These are phyloP conservation scores for Sabuloglossum arenarium DNA, from an alignment of 495 filamentous ascomycete species.

Conservation along the genomic window DNA sequence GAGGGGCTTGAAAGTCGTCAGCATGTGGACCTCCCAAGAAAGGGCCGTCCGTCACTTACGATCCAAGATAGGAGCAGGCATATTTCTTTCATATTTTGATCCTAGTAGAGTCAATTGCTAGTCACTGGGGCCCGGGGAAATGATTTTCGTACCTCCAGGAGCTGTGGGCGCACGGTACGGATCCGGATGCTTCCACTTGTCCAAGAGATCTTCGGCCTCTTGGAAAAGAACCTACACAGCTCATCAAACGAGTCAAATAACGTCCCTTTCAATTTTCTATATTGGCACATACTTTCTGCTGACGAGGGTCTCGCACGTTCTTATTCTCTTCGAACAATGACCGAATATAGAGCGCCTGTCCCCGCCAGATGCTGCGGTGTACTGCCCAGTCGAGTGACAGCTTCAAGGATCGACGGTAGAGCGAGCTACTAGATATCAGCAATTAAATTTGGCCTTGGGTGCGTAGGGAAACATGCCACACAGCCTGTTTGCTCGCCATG, in stretches of 20 bases:
- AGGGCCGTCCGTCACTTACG: conserved; percentile 33
- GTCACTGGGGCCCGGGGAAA: neutral
- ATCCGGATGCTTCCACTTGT: conserved; percentile 95
- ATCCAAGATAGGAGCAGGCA: conserved; percentile 56
- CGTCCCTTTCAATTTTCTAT: neutral
- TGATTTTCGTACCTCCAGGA: conserved; percentile 53
- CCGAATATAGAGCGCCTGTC: conserved; percentile 88
- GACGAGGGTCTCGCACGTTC: conserved; percentile 63
- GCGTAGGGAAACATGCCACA: conserved; percentile 7
- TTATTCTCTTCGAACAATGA: conserved; percentile 90
- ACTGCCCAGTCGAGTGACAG: conserved; percentile 87
- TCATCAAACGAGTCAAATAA: neutral
- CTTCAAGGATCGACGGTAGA: conserved; percentile 86
- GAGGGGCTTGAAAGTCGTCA: conserved; percentile 19
- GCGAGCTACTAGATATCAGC: conserved; percentile 35
- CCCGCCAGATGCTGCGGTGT: conserved; percentile 76
- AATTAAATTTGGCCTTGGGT: neutral
- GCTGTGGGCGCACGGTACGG: conserved; percentile 75
- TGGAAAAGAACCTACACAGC: conserved; percentile 44
- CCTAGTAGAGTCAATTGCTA: conserved; percentile 25
- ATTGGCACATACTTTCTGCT: conserved; percentile 49
- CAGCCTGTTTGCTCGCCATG: conserved; percentile 15
- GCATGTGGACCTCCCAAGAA: neutral
- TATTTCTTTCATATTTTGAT: conserved; percentile 89
- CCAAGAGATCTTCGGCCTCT: conserved; percentile 70